phyloP scores from a whole-genome alignment of 2,329 filamentous ascomycete species.

The Sclerotinia nivalis region DNA sequence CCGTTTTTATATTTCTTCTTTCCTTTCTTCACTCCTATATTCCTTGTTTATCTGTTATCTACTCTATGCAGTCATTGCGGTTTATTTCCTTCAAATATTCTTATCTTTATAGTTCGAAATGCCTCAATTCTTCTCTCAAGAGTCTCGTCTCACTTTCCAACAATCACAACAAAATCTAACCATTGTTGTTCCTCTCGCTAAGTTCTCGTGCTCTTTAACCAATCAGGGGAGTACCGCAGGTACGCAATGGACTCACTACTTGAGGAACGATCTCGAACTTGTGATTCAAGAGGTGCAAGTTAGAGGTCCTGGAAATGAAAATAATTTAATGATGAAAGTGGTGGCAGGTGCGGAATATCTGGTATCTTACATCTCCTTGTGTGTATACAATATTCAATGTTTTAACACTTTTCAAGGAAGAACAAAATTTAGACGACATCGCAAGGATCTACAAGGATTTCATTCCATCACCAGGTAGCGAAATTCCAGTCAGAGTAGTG shows the following conservation, averaged over 20 bases:
- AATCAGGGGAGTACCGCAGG: conserved; percentile 28
- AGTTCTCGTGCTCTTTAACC: conserved; percentile 39
- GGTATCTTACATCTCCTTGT: conserved; percentile 40
- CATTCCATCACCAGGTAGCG: conserved; percentile 28
- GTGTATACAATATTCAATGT: not conserved
- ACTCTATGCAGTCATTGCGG: not conserved
- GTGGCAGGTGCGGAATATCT: conserved; percentile 45
- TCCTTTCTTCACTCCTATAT: too few species aligned
- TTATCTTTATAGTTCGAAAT: conserved; percentile 21
- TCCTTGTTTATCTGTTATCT: not conserved
- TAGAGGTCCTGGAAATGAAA: conserved; percentile 29
- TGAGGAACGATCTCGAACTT: conserved; percentile 36
- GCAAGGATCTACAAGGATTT: conserved; percentile 28
- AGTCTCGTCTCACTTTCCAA: not conserved
- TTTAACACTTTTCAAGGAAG: conserved; percentile 34
- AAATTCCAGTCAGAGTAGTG: conserved; percentile 40
- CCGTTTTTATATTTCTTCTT: not conserved
- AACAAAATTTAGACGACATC: conserved; percentile 38
- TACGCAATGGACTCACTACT: conserved; percentile 38
- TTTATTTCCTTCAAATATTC: not conserved
- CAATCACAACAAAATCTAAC: conserved; percentile 29
- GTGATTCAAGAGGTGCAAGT: conserved; percentile 33
- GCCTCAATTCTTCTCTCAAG: conserved; percentile 31
- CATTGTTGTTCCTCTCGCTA: conserved; percentile 35
- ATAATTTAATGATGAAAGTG: conserved; percentile 42